These are phyloP conservation scores for Yarrowia yakushimensis DNA, from an alignment of 805 yeast species.

Conservation along the genomic window DNA sequence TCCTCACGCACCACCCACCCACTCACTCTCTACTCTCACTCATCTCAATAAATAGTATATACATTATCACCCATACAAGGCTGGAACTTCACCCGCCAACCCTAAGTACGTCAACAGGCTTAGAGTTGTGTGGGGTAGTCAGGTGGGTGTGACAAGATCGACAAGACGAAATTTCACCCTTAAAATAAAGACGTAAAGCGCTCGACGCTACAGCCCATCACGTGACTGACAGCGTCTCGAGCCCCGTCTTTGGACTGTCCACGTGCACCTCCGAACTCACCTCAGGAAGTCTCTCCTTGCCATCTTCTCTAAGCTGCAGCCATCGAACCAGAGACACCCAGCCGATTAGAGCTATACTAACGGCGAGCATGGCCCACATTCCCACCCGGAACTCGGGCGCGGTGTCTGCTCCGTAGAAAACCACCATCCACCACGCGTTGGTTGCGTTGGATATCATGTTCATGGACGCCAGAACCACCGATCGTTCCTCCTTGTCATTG, in stretches of 20 bases:
- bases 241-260: too few species aligned
- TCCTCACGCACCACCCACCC: too few species aligned
- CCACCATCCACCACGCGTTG: conserved; percentile 48
- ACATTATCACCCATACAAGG: too few species aligned
- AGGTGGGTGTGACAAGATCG: too few species aligned
- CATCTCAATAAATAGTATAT: too few species aligned
- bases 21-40: too few species aligned
- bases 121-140: conserved; percentile 23
- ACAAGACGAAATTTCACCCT: too few species aligned
- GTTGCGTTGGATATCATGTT: conserved; percentile 45
- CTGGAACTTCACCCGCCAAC: conserved; percentile 15
- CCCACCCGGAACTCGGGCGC: conserved; percentile 44
- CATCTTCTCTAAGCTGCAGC: background rate
- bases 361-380: conserved; percentile 24
- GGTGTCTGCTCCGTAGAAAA: conserved; percentile 43
- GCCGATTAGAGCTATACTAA: conserved; percentile 1
- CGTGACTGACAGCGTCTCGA: background rate
- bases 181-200: too few species aligned
- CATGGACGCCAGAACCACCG: conserved; percentile 38
- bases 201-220: background rate
- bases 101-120: background rate
- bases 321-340: conserved; percentile 3
- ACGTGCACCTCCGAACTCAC: too few species aligned
- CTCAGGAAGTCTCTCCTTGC: background rate
- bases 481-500: conserved; percentile 39